Evolutionary conservation across 805 yeast species (phyloP), one percentile per base, ranked within the genome.

Genomic region (Kuraishia capsulata): DNA sequence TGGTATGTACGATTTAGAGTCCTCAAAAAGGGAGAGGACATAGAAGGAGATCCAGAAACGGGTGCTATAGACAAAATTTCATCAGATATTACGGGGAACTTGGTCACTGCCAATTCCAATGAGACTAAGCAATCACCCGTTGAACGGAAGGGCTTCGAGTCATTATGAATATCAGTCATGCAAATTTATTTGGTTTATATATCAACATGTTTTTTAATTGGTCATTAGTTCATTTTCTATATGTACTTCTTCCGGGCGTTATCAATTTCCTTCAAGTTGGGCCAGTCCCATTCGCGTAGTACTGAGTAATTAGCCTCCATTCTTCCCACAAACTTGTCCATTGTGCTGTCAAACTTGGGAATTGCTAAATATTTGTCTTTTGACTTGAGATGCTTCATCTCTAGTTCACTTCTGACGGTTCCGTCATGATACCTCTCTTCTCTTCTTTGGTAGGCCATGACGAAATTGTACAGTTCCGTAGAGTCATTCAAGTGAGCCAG

Each of bases 1-100:
- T 88, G 96, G 96, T 64, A 67, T 48, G 42, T 76, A 19, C 52
- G 80, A 42, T 64, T 71, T 43, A 52, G 56, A 38, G 17, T 26
- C 10, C 25, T 39, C 14, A 17, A 33, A 8, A 40, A 29, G 31
- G 35, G 25, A 11, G 28, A 28, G n/a, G 41, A 35, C 24, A 20
- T 20, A 13, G 37, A 34, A 30, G 18, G 6, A 6, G 13, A 10
- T 8, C 13, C 5, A 6, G 21, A 30, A 18, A 6, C 6, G n/a
- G 20, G 21, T 17, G 33, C n/a, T 30, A 13, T n/a, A 14, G 33
- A 30, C 6, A 17, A 28, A 11, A 28, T 24, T 24, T 11, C 8
- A 24, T 8, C n/a, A n/a, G n/a, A n/a, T n/a, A n/a, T n/a, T n/a
- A n/a, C n/a, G n/a, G n/a, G n/a, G n/a, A n/a, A n/a, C n/a, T n/a